These are phyloP conservation scores for Phytophthora constricta DNA, from an alignment of 352 stramenopile genomes.

Conservation along the genomic window DNA sequence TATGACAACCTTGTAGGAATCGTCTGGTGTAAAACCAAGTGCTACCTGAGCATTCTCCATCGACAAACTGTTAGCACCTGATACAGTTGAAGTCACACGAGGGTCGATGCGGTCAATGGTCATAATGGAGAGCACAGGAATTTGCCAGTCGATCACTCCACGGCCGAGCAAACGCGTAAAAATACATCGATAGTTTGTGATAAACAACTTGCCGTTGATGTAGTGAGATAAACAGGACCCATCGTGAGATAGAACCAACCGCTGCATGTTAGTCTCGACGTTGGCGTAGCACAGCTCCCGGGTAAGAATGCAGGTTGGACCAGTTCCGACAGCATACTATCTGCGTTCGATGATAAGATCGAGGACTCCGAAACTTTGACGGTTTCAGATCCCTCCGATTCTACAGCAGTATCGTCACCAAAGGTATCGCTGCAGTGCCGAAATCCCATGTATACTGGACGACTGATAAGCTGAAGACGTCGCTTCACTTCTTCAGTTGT, in stretches of 20 bases:
- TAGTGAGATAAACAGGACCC: slow-evolving; percentile 75
- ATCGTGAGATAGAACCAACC: slow-evolving; percentile 65
- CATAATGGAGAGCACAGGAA: slow-evolving; percentile 78
- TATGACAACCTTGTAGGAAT: slow-evolving; percentile 74
- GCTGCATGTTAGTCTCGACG: slow-evolving; percentile 74
- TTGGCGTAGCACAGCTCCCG: slow-evolving; percentile 85
- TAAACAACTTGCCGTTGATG: slow-evolving; percentile 77
- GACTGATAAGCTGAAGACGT: slow-evolving; percentile 70
- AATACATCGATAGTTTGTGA: slow-evolving; percentile 87
- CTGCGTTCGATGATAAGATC: background rate
- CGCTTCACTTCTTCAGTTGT: slow-evolving; percentile 85
- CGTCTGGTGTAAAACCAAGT: slow-evolving; percentile 58
- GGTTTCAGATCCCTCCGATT: slow-evolving; percentile 13
- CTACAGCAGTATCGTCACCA: slow-evolving; percentile 12
- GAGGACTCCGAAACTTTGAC: slow-evolving; percentile 6
- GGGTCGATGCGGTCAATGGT: slow-evolving; percentile 69
- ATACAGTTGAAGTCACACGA: slow-evolving; percentile 25
- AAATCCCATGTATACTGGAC: slow-evolving; percentile 79
- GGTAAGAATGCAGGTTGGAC: slow-evolving; percentile 54
- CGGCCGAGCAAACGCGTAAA: slow-evolving; percentile 64
- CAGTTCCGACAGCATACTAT: slow-evolving; percentile 24
- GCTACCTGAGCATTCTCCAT: slow-evolving; percentile 71
- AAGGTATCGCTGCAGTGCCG: slow-evolving; percentile 40
- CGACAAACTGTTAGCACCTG: slow-evolving; percentile 26
- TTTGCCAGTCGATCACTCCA: slow-evolving; percentile 74